These are phyloP conservation scores for Diaporthe destruens DNA, from an alignment of 2,329 filamentous ascomycete genomes.

Conservation along the genomic window DNA sequence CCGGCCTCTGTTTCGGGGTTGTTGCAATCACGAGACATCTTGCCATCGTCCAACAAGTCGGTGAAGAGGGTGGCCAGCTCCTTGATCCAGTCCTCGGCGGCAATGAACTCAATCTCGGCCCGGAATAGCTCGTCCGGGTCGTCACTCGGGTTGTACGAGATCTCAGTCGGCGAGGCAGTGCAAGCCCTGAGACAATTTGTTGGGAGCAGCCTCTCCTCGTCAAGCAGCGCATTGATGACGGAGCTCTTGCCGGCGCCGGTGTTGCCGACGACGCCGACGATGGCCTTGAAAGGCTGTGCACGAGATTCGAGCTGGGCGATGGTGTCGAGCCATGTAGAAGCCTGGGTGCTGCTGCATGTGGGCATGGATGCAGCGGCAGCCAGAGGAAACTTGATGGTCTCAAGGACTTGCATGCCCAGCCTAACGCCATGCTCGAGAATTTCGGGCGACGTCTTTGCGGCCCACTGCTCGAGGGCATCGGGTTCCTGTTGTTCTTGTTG, in stretches of 20 bases:
- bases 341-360: neutral
- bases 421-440: neutral
- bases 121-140: slow-evolving; percentile 2
- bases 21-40: neutral
- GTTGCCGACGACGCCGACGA: slow-evolving; percentile 9
- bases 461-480: slow-evolving; percentile 4
- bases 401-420: neutral
- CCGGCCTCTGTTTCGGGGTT: slow-evolving; percentile 3
- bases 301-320: slow-evolving; percentile 3
- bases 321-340: slow-evolving; percentile 3
- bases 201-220: slow-evolving; percentile 7
- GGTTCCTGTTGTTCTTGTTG: neutral
- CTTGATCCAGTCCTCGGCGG: slow-evolving; percentile 6
- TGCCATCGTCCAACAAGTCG: slow-evolving; percentile 10
- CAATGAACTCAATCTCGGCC: slow-evolving; percentile 6
- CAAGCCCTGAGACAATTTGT: slow-evolving; percentile 6
- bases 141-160: neutral
- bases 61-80: slow-evolving; percentile 2
- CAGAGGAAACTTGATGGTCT: slow-evolving; percentile 8
- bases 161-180: slow-evolving; percentile 4
- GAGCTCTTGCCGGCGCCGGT: slow-evolving; percentile 1
- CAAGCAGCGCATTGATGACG: slow-evolving; percentile 13
- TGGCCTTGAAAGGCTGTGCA: slow-evolving; percentile 11
- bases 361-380: neutral
- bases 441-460: neutral